A percentile compares a stretch with the other conserved stretches of the same genome.
phyloP scores from a whole-genome alignment of 768 basidiomycete species.

The Boletus rubroflammeus region DNA sequence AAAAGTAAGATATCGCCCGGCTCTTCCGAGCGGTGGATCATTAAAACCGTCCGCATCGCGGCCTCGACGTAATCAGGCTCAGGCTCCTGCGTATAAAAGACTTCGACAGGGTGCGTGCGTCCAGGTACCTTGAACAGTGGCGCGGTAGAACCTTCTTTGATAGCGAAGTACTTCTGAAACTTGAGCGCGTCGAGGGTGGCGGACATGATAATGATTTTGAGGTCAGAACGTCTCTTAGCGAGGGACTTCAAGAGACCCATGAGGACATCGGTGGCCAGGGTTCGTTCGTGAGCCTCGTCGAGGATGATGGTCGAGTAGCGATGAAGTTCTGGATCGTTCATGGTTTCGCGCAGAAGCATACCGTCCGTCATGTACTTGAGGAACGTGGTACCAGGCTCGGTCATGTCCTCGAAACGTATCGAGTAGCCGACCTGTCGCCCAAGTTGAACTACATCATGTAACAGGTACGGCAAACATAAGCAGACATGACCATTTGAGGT shows the following conservation, averaged over 20 bases:
- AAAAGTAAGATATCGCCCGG: conserved; percentile 91
- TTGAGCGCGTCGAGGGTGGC: conserved; percentile 96
- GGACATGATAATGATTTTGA: conserved; percentile 98
- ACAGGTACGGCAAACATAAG: conserved; percentile 7
- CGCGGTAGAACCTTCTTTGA: conserved; percentile 42
- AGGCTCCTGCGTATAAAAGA: conserved; percentile 89
- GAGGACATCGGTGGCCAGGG: conserved; percentile 94
- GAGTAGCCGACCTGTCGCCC: conserved; percentile 97
- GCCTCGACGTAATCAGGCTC: conserved; percentile 97
- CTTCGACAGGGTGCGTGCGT: conserved; percentile 92
- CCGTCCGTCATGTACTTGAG: conserved; percentile 99
- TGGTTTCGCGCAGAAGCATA: conserved; percentile 97
- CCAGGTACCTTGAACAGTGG: conserved; percentile 91
- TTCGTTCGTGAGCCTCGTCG: conserved; percentile 98
- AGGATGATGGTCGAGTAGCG: conserved; percentile 98
- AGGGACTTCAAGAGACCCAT: conserved; percentile 94
- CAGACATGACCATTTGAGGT: background rate
- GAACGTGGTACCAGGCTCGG: conserved; percentile 86
- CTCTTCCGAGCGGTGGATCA: conserved; percentile 96
- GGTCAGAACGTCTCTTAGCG: conserved; percentile 74
- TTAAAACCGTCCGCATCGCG: conserved; percentile 90
- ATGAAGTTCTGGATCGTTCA: conserved; percentile 87
- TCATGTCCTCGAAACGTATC: conserved; percentile 91
- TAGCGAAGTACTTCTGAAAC: conserved; percentile 90
- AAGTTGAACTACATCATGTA: conserved; percentile 61